Conservation (phyloP, 257 asterid genomes). For the Nemophila menziesii region DNA sequence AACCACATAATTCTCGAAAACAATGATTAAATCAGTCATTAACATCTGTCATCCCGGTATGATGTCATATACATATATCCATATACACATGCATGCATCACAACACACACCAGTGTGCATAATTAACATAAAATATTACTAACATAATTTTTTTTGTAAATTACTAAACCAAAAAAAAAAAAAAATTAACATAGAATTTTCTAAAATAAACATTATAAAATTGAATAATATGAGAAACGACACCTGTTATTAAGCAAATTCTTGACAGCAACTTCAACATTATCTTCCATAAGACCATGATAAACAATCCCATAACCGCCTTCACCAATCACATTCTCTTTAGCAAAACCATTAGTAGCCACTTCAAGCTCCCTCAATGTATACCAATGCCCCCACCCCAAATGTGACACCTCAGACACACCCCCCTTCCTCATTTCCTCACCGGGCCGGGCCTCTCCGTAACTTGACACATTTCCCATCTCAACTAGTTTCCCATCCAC, state of each 20-base stretch:
- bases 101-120: too few species aligned
- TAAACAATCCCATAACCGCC: slow-evolving; percentile 28
- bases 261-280: slow-evolving; percentile 21
- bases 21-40: too few species aligned
- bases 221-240: too few species aligned
- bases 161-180: too few species aligned
- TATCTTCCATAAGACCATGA: slow-evolving; percentile 15
- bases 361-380: slow-evolving; percentile 25
- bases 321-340: slow-evolving; percentile 24
- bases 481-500: slow-evolving; percentile 6
- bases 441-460: slow-evolving; percentile 6
- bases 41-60: too few species aligned
- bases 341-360: slow-evolving; percentile 17
- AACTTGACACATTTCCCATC: too few species aligned
- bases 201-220: too few species aligned
- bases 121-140: background rate
- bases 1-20: background rate
- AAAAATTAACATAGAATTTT: too few species aligned
- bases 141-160: too few species aligned
- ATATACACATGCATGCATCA: too few species aligned
- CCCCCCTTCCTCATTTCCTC: slow-evolving; percentile 4
- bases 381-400: slow-evolving; percentile 31
- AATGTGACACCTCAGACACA: slow-evolving; percentile 25
- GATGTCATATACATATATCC: too few species aligned
- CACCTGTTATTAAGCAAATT: slow-evolving; percentile 23